phyloP scores from a whole-genome alignment of 2,329 filamentous ascomycete species.

The Huntiella bhutanensis region DNA sequence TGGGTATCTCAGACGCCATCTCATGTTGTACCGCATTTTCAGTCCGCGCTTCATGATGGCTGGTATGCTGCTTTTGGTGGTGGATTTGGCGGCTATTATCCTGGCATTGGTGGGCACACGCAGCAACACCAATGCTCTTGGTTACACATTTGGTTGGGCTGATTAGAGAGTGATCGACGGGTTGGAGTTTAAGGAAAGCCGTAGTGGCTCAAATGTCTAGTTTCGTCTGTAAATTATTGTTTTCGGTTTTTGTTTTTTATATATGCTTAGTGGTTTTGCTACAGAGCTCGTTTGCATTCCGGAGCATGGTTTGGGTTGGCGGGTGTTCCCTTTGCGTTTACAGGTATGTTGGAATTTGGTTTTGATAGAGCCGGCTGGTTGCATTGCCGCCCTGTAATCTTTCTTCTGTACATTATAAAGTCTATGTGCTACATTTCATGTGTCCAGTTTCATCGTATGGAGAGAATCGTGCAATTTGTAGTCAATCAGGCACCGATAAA shows the following conservation, averaged over 20 bases:
- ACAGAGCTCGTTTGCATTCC: too few relatives aligned
- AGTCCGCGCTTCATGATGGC: constrained; percentile 79
- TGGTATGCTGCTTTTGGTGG: constrained; percentile 47
- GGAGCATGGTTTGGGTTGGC: too few relatives aligned
- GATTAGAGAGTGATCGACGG: constrained; percentile 19
- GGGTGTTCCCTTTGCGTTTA: too few relatives aligned
- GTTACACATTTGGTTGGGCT: constrained; percentile 74
- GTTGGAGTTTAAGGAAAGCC: background rate
- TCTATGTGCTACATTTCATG: too few relatives aligned
- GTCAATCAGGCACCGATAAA: too few relatives aligned
- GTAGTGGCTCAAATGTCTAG: background rate
- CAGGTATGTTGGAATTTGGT: too few relatives aligned
- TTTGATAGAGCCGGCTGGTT: too few relatives aligned
- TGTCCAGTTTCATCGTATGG: too few relatives aligned
- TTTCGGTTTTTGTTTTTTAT: background rate
- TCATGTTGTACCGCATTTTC: constrained; percentile 95
- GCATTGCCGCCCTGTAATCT: too few relatives aligned
- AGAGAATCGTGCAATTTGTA: too few relatives aligned
- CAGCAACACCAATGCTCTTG: constrained; percentile 58
- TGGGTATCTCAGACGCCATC: constrained; percentile 66
- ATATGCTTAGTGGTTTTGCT: background rate
- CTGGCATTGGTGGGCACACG: constrained; percentile 58
- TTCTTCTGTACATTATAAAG: too few relatives aligned
- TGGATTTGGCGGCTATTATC: constrained; percentile 55
- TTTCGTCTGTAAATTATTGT: background rate